Evolutionary conservation across 305 asterid genomes (phyloP).

Genomic region (Striga hermonthica): DNA sequence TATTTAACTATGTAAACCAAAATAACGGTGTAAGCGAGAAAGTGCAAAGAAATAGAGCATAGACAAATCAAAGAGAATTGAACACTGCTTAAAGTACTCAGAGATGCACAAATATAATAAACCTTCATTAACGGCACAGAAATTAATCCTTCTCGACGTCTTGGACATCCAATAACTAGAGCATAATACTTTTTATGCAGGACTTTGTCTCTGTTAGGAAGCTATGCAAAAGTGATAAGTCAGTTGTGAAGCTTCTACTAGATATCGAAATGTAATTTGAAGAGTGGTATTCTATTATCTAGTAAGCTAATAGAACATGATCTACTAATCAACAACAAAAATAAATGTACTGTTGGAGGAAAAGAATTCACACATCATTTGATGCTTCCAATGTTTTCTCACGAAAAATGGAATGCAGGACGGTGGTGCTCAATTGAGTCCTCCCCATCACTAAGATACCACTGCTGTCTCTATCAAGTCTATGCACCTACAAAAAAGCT

Average conservation of each 20-base stretch:
- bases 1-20: constrained; percentile 6
- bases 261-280: constrained; percentile 9
- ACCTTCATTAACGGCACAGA: constrained; percentile 80
- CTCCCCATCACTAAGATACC: constrained; percentile 96
- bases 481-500: constrained; percentile 75
- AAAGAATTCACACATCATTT: constrained; percentile 43
- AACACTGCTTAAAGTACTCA: constrained; percentile 5
- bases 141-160: constrained; percentile 61
- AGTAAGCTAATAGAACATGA: constrained; percentile 8
- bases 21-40: constrained; percentile 2
- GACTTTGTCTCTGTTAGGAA: constrained; percentile 43
- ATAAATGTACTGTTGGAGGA: not conserved
- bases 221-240: constrained; percentile 36
- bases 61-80: constrained; percentile 2
- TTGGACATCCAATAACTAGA: constrained; percentile 88
- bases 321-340: constrained; percentile 11
- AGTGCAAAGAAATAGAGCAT: not conserved
- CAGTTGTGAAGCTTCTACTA: constrained; percentile 14
- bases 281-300: not conserved
- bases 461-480: constrained; percentile 94
- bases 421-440: constrained; percentile 69
- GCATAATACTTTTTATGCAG: constrained; percentile 86
- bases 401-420: constrained; percentile 86
- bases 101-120: constrained; percentile 24
- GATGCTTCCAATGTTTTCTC: constrained; percentile 79